Percentiles rank a stretch among this genome's conserved stretches.
Conservation (phyloP, 2,329 filamentous ascomycete species). For the Aspergillaceae sp. region DNA sequence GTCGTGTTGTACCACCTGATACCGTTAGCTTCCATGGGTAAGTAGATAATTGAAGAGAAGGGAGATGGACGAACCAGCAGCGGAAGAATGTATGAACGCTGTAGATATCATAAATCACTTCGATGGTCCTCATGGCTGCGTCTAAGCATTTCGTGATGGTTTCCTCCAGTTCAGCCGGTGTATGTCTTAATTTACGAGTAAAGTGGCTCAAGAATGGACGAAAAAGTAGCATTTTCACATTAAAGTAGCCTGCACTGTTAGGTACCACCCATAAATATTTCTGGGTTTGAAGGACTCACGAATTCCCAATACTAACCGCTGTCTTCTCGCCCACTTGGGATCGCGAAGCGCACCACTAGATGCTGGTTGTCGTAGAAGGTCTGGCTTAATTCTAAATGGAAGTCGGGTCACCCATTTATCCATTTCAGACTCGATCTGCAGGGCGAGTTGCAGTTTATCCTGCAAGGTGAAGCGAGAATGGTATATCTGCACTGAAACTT, state of each 20-base stretch:
- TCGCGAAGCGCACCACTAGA: constrained; percentile 23
- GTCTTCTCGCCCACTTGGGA: constrained; percentile 31
- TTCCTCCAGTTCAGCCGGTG: constrained; percentile 19
- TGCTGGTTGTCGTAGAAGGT: constrained; percentile 14
- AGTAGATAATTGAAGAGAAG: not conserved
- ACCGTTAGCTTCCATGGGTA: not conserved
- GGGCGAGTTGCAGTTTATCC: constrained; percentile 27
- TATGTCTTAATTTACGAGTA: constrained; percentile 19
- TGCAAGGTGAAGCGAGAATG: constrained; percentile 25
- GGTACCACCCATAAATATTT: not conserved
- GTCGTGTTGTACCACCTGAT: constrained; percentile 37
- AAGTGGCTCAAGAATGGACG: constrained; percentile 28
- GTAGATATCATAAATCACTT: constrained; percentile 33
- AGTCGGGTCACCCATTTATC: constrained; percentile 28
- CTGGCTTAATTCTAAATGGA: constrained; percentile 25
- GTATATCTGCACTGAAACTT: constrained; percentile 34
- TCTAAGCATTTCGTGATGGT: constrained; percentile 31
- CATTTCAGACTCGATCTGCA: constrained; percentile 30
- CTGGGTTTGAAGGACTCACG: constrained; percentile 16
- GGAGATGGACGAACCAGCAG: constrained; percentile 26
- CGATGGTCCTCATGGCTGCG: constrained; percentile 33
- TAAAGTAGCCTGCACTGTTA: constrained; percentile 26
- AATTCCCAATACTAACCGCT: constrained; percentile 32
- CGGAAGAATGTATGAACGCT: constrained; percentile 33
- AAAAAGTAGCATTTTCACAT: constrained; percentile 34